Evolutionary conservation across 2,329 filamentous ascomycete genomes (phyloP).

Genomic region (Venturiaceae sp.): DNA sequence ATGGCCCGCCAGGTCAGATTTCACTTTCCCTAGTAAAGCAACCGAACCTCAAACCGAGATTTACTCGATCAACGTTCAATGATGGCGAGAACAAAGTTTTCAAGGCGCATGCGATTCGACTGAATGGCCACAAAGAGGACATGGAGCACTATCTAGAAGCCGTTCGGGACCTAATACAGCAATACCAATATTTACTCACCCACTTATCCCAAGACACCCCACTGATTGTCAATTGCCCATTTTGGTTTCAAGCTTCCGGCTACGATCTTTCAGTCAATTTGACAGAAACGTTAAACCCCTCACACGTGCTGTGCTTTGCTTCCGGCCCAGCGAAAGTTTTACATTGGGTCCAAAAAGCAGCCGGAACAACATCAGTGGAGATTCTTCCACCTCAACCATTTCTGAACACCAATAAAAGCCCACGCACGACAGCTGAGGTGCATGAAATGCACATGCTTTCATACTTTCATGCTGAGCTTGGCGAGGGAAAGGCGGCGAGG

Average conservation of each 20-base stretch:
- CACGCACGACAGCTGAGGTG: neutral
- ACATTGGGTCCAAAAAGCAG: neutral
- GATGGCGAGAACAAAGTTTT: neutral
- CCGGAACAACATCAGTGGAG: neutral
- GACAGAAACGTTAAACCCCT: neutral
- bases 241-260: slow-evolving; percentile 2
- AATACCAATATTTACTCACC: neutral
- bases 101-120: neutral
- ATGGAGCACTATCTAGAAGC: neutral
- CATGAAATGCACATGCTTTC: slow-evolving; percentile 1
- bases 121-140: neutral
- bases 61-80: neutral
- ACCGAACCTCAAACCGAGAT: neutral
- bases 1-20: neutral
- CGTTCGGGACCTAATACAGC: neutral
- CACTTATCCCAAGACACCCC: neutral
- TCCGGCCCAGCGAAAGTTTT: neutral
- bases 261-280: neutral
- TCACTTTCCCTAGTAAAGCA: neutral
- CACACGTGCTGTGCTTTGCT: neutral
- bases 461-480: neutral
- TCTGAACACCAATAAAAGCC: neutral
- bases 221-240: neutral
- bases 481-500: neutral
- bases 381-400: neutral